Evolutionary conservation across 495 filamentous ascomycete species (phyloP), one percentile per base, ranked within the genome.

Genomic region (Penicillium subrubescens): DNA sequence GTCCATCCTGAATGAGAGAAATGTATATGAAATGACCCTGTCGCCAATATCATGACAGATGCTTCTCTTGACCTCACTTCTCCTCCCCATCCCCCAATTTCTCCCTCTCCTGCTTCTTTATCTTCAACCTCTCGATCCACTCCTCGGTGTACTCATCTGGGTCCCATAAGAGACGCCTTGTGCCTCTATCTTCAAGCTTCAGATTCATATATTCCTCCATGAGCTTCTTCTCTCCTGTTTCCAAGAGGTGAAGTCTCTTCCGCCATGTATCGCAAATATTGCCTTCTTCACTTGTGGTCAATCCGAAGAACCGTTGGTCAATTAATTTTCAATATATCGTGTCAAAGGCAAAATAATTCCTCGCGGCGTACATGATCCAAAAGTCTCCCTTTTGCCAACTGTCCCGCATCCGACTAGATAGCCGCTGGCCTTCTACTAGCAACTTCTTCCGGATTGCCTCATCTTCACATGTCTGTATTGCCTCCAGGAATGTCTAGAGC

Each of bases 71-170:
- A 43, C n/a, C 4, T 43, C 0, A 7, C 0, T 43, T 2, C 15
- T 43, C 39, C 39, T n/a, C 39, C 39, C 39, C 12, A n/a, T n/a
- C n/a, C n/a, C n/a, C n/a, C n/a, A n/a, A n/a, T 17, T 43, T 17
- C 15, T n/a, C 17, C 39, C 17, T n/a, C 39, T n/a, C 15, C 39
- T 43, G 17, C 15, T 19, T n/a, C 39, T 43, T 43, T 43, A 43
- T 43, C 39, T 43, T 43, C 39, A 43, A 43, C 15, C 39, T 43
- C 39, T 43, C 19, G 39, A 43, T 43, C 39, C 39, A 43, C 39
- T 14, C 55, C 31, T 34, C 17, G 27, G 69, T 74, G 25, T 70
- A 69, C 31, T 72, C 46, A 61, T 71, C 69, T 12, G 69, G 72
- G 34, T 72, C 70, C 67, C 72, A 72, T 29, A 27, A 21, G 11